Evolutionary conservation across 2,329 filamentous ascomycete genomes (phyloP), one percentile per base, ranked within the genome.

Genomic region (Fusarium torulosum): DNA sequence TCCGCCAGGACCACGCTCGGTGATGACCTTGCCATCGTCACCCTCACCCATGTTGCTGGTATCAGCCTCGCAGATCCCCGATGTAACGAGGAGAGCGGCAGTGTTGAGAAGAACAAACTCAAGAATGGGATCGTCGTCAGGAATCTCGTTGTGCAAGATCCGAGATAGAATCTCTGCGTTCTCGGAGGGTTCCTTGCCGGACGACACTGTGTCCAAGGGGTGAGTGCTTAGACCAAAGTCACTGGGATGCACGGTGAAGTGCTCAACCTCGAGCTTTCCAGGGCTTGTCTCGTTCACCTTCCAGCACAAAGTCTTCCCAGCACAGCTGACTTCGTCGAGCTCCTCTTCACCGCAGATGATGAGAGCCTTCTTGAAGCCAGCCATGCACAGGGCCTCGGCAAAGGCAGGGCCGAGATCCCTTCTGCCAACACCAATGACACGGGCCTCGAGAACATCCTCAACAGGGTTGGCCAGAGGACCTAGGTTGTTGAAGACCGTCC

Each of bases 401-500:
- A 97, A 99, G 10, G 96, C 91, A 3, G 90, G 91, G 1, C 95
- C 96, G 20, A 99, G 88, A 71, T 94, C 92, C 75, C 90, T 88
- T 65, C 96, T 89, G 17, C 94, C 95, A 27, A 99, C 95, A 63
- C 96, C 96, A n/a, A 99, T 88, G 59, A 99, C 88, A 29, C 96
- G 89, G 14, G 94, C 94, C 81, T 99, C 96, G 60, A 99, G 88
- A 35, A 87, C 79, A 72, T 90, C 88, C 74, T 97, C 92, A 19
- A 97, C 87, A 0, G 96, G 96, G 79, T 98, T 98, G 44, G 94
- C 91, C 27, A 99, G 84, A 0, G 96, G 96, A 0, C 96, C 96
- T 49, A 99, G 86, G 17, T 99, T 88, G 80, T 99, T 99, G 88
- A 99, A 99, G 71, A 99, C 95, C 3, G 96, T 99, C 73, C 96